Base-by-base conservation (phyloP, 1,139 yeast genomes). In the Scheffersomyces quercinus region DNA sequence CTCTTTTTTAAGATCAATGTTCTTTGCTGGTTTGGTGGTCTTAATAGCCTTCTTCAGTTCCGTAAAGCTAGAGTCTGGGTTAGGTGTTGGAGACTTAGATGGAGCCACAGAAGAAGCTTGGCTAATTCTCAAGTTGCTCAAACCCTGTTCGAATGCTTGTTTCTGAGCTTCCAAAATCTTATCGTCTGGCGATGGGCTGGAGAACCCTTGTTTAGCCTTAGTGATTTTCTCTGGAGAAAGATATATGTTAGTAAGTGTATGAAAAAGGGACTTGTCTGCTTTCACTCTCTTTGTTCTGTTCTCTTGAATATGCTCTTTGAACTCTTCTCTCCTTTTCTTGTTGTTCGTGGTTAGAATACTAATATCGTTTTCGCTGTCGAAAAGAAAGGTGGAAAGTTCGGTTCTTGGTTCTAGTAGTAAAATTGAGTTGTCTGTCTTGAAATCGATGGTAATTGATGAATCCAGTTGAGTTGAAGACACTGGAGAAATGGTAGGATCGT, bases 111-210 rank as follows among this genome's bases (percentile, higher is more conserved):
- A 14, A 14, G n/a, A 14, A 44, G 48, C 44, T 29, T 50, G 53
- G 28, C 53, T 43, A 24, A 62, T 53, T 38, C 55, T 59, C 44
- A 73, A 59, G 31, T 64, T 64, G 20, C 62, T 60, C 39, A 74
- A 60, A 8, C 67, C 69, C 39, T 70, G 69, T 32, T 70, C 76
- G 45, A 77, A 77, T 0, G 81, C 82, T 39, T 66, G 61, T 41
- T 68, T 68, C 60, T 87, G 95, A 0, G 91, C 90, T 40, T 72
- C 65, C 40, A 79, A 60, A 8, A 86, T 76, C 42, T 75, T 66
- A 56, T 89, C 97, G 65, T 90, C 98, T 3, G 97, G 97, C 54
- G 96, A 86, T 11, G 90, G 91, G 47, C 74, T 69, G 15, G 65
- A 62, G 58, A 90, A 90, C 49, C 84, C 87, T 36, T 70, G 59